Base-by-base conservation (phyloP, 202 grass and related monocot species). In the Tripidium arundinaceum region DNA sequence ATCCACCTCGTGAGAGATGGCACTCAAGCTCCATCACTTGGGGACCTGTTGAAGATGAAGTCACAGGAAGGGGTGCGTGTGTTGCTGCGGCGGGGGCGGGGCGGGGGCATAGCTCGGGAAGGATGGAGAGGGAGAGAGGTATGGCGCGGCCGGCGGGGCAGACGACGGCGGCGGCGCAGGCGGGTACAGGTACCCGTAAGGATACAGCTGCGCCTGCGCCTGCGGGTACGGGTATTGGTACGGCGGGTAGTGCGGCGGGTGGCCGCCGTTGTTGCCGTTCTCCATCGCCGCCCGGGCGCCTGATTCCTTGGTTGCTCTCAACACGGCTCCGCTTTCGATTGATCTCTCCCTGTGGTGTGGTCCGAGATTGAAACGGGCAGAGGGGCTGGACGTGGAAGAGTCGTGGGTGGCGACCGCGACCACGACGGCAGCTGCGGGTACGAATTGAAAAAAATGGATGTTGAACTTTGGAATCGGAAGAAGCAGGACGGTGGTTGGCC, bases 31-130 rank as follows among this genome's bases (percentile, higher is more conserved):
- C 64, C 43, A 2, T 89, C 76, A 25, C 71, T 93, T 5, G 91
- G 91, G 40, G 87, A 97, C 7, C 81, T 92, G 76, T 78, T 97
- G 49, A 94, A 94, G 81, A 62, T 21, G 7, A 94, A 97, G 71
- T 88, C 94, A 3, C 87, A 90, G 80, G 91, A 97, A 85, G 87
- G 91, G 5, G 91, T 89, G 45, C 82, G 91, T 72, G 91, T 97
- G 68, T 67, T 93, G 65, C 89, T 78, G 88, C 55, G 6, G 34
- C 29, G 29, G 89, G 1, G 52, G 49, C 21, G 80, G 65, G n/a
- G 63, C 70, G 19, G 84, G 42, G 11, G 77, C 46, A 73, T 89
- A 88, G 4, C 46, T 65, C 10, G 66, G 76, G 81, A 93, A 90
- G 21, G 90, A 82, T 1, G 65, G 61, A 26, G 84, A 83, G 45